A percentile compares a stretch with the other conserved stretches of the same genome.
Evolutionary conservation across 257 asterid genomes (phyloP).

Genomic region (Salvia rosmarinus): DNA sequence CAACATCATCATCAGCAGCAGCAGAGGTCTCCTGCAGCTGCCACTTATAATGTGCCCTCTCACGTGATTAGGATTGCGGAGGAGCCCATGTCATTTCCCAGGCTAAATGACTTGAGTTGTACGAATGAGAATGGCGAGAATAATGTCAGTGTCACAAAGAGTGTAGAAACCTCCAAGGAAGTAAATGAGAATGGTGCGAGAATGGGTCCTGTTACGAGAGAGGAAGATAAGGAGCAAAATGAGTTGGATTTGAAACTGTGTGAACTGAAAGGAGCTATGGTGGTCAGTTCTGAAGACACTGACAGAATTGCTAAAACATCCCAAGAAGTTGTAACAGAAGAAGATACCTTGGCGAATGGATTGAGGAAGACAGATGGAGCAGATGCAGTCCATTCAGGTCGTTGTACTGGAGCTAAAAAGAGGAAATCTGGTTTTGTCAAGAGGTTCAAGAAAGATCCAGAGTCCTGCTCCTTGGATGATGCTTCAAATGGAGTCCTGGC

Average conservation of each 20-base stretch:
- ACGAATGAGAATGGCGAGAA: slow-evolving; percentile 39
- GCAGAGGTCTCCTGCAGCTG: slow-evolving; percentile 55
- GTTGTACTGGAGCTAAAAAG: slow-evolving; percentile 76
- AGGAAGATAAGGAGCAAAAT: slow-evolving; percentile 46
- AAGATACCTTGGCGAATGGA: slow-evolving; percentile 43
- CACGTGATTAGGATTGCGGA: slow-evolving; percentile 46
- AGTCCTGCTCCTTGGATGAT: slow-evolving; percentile 41
- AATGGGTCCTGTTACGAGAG: slow-evolving; percentile 34
- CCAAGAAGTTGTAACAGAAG: slow-evolving; percentile 36
- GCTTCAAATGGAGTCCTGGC: slow-evolving; percentile 39
- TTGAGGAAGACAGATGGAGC: slow-evolving; percentile 44
- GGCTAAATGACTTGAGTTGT: slow-evolving; percentile 33
- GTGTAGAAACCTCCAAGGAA: slow-evolving; percentile 40
- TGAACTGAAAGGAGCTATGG: slow-evolving; percentile 56
- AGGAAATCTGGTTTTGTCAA: slow-evolving; percentile 92
- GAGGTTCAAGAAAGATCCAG: slow-evolving; percentile 71
- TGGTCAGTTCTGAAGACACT: slow-evolving; percentile 32
- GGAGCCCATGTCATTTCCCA: slow-evolving; percentile 41
- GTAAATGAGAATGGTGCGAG: slow-evolving; percentile 49
- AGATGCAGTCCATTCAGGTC: slow-evolving; percentile 53
- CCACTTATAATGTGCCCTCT: slow-evolving; percentile 55
- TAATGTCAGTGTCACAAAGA: slow-evolving; percentile 34
- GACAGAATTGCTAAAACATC: slow-evolving; percentile 36
- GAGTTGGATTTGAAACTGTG: slow-evolving; percentile 65
- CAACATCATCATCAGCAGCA: slow-evolving; percentile 35